Percentiles rank a stretch among this genome's conserved stretches.
phyloP scores from a whole-genome alignment of 495 filamentous ascomycete species.

The Penicillium diatomitis region DNA sequence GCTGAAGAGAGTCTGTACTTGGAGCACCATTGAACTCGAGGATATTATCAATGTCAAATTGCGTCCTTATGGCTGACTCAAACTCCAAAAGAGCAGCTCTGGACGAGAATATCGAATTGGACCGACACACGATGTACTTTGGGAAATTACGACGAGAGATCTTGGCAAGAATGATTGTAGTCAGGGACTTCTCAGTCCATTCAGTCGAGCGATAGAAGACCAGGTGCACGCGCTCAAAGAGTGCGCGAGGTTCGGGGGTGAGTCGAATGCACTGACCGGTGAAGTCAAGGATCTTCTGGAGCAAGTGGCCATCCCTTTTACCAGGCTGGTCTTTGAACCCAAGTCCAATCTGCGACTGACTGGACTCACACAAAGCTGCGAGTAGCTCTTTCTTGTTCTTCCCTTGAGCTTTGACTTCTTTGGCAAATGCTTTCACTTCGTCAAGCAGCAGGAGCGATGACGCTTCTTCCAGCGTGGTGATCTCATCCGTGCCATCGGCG shows the following conservation, averaged over 20 bases:
- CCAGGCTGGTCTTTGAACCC: conserved; percentile 46
- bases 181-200: conserved; percentile 95
- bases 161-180: conserved; percentile 87
- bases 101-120: conserved; percentile 78
- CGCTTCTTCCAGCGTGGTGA: conserved; percentile 77
- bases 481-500: conserved; percentile 66
- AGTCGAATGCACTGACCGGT: conserved; percentile 82
- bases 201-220: conserved; percentile 95
- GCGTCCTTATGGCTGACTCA: conserved; percentile 74
- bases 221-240: conserved; percentile 90
- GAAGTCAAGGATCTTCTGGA: conserved; percentile 67
- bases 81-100: conserved; percentile 73
- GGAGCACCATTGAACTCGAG: conserved; percentile 80
- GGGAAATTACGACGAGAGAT: conserved; percentile 84
- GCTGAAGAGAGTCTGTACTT: conserved; percentile 49
- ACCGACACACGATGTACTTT: conserved; percentile 80
- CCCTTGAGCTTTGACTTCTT: conserved; percentile 77
- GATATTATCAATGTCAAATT: conserved; percentile 73
- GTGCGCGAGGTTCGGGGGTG: conserved; percentile 57
- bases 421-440: conserved; percentile 77
- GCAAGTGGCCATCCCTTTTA: conserved; percentile 52
- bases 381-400: conserved; percentile 83
- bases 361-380: conserved; percentile 58
- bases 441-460: conserved; percentile 72
- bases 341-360: conserved; percentile 63